Base-by-base conservation (phyloP, 2,329 filamentous ascomycete genomes). In the Microascus cirrosus region DNA sequence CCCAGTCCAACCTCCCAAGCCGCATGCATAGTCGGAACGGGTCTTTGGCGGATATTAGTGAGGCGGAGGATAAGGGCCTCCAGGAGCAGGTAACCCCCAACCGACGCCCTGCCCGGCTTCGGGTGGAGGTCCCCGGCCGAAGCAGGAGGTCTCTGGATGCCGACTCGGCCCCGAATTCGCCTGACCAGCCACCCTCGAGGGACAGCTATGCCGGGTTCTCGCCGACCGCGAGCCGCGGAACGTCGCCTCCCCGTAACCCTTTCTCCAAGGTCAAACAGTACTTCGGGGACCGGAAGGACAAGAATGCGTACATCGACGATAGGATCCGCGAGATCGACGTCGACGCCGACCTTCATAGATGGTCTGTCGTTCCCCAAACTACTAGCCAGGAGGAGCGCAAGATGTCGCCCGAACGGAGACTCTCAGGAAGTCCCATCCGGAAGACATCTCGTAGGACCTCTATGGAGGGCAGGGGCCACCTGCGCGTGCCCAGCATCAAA, bases 201-300 rank as follows among this genome's bases (percentile, higher is more conserved):
- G 24, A 52, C 53, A 28, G 48, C 32, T 36, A 53, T 13, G 77
- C 81, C 62, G 84, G 87, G 59, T 68, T 87, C 10, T 88, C 86
- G 3, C 80, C 84, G 1, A 74, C 78, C 3, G 76, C 75, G 8
- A 90, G 85, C 64, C 80, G 86, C 25, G 77, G 81, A 1, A 74
- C 75, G 2, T 90, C 87, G 7, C 86, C 87, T 34, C 73, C 75
- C 0, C 79, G 84, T 56, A 86, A 82, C 57, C 79, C 81, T 0
- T 72, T 84, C 59, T 71, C 71, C 32, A 82, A 77, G 63, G 77
- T 83, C 58, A 82, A 78, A 65, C 74, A 73, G 59, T 80, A 80
- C 18, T 79, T 83, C 60, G 76, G 77, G 4, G 80, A 83, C 59
- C 60, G 57, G 35, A 59, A 55, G 42, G 55, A 42, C 28, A 36